These are phyloP conservation scores for Sporothrix euskadiensis DNA, from an alignment of 2,329 filamentous ascomycete species.

Conservation along the genomic window DNA sequence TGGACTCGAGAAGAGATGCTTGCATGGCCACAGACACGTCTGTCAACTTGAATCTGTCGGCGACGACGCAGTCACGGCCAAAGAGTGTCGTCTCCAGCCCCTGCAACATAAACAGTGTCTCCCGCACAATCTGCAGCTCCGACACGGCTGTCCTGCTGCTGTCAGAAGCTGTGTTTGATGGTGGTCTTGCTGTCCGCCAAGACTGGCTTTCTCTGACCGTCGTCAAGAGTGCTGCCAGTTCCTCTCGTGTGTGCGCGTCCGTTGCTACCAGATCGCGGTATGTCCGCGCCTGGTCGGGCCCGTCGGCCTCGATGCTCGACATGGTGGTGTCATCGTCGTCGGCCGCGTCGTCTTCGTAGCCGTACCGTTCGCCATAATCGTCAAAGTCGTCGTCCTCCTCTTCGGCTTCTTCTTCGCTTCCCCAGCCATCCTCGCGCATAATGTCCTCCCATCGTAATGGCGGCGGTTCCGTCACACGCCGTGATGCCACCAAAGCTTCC, in stretches of 20 bases:
- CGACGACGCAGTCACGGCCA: conserved; percentile 44
- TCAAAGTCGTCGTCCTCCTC: conserved; percentile 61
- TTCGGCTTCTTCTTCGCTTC: conserved; percentile 57
- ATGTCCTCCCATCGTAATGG: conserved; percentile 77
- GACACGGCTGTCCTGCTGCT: conserved; percentile 50
- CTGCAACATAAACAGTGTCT: conserved; percentile 81
- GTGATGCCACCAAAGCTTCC: conserved; percentile 52
- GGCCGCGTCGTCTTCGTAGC: conserved; percentile 59
- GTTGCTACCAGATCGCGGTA: conserved; percentile 38
- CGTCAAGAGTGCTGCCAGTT: conserved; percentile 41
- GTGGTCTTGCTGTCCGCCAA: conserved; percentile 43
- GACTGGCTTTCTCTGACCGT: conserved; percentile 47
- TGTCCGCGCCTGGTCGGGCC: conserved; percentile 25
- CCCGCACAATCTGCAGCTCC: conserved; percentile 72
- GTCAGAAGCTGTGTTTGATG: too few relatives aligned
- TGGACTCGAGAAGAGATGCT: conserved; percentile 49
- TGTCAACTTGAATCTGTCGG: conserved; percentile 48
- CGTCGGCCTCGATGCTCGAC: conserved; percentile 39
- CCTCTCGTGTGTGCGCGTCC: conserved; percentile 33
- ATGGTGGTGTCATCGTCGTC: conserved; percentile 60
- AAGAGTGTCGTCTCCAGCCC: conserved; percentile 77
- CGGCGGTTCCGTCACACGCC: conserved; percentile 46
- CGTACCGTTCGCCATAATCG: conserved; percentile 46
- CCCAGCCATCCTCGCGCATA: conserved; percentile 71
- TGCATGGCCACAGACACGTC: conserved; percentile 54